Percentiles rank a stretch among this genome's conserved stretches.
These are phyloP conservation scores for Colletotrichum tabaci DNA, from an alignment of 2,329 filamentous ascomycete genomes.

Conservation along the genomic window DNA sequence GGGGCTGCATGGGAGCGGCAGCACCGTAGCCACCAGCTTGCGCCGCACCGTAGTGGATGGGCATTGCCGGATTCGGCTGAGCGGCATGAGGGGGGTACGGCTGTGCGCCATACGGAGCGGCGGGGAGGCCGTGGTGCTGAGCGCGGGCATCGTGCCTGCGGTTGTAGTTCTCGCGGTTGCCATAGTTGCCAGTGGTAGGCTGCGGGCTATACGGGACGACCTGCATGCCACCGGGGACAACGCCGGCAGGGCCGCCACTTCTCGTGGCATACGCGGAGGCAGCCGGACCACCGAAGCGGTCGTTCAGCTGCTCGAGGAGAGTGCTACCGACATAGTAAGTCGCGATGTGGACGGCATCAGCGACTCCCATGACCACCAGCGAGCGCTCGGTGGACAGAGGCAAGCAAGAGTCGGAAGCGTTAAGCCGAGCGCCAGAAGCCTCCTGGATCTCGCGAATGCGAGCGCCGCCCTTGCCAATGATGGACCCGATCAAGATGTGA, in stretches of 20 bases:
- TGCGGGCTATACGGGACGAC: slow-evolving; percentile 98
- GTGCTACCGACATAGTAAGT: slow-evolving; percentile 99
- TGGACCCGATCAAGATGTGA: slow-evolving; percentile 97
- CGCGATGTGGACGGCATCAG: slow-evolving; percentile 98
- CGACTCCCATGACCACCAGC: slow-evolving; percentile 97
- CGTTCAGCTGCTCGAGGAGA: slow-evolving; percentile 96
- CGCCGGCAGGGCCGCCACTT: slow-evolving; percentile 92
- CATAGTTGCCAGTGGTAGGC: slow-evolving; percentile 92
- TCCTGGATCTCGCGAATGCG: slow-evolving; percentile 99
- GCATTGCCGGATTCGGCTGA: slow-evolving; percentile 74
- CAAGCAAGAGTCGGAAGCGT: slow-evolving; percentile 94
- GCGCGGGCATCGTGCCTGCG: slow-evolving; percentile 80
- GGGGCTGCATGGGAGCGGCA: slow-evolving; percentile 84
- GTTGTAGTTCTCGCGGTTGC: slow-evolving; percentile 87
- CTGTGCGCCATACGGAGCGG: slow-evolving; percentile 79
- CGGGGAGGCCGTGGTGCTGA: slow-evolving; percentile 76
- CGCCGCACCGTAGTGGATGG: slow-evolving; percentile 80
- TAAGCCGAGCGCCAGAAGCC: slow-evolving; percentile 94
- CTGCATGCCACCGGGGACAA: slow-evolving; percentile 97
- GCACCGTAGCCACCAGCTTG: slow-evolving; percentile 83
- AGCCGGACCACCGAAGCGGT: slow-evolving; percentile 94
- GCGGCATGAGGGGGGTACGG: slow-evolving; percentile 78
- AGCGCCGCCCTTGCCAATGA: slow-evolving; percentile 97
- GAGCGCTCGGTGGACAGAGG: slow-evolving; percentile 97
- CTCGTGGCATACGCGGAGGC: slow-evolving; percentile 98